phyloP scores from a whole-genome alignment of 2,329 filamentous ascomycete species.

The Sporothrix brunneoviolacea region DNA sequence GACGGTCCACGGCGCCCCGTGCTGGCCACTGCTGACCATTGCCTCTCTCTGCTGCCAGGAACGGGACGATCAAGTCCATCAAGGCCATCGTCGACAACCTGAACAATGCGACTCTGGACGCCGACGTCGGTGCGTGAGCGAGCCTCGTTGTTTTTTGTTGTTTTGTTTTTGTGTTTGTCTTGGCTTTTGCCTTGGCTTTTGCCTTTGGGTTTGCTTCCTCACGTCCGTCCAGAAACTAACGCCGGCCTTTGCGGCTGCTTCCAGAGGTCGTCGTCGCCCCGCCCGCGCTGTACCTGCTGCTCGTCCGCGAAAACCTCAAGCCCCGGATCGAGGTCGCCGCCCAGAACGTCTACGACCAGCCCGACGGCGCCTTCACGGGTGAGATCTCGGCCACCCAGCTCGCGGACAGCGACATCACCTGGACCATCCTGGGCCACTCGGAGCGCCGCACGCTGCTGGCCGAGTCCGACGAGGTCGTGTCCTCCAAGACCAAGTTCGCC shows the following conservation, averaged over 20 bases:
- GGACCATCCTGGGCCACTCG: constrained; percentile 89
- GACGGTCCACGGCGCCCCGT: not conserved
- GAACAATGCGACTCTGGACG: constrained; percentile 75
- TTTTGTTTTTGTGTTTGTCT: constrained; percentile 5
- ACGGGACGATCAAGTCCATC: constrained; percentile 84
- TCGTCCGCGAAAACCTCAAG: constrained; percentile 72
- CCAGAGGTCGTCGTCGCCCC: constrained; percentile 92
- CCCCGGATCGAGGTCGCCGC: constrained; percentile 76
- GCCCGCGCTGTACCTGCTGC: constrained; percentile 81
- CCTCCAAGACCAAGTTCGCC: constrained; percentile 90
- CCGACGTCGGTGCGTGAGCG: constrained; percentile 57
- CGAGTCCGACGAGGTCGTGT: constrained; percentile 80
- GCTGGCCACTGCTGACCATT: constrained; percentile 9
- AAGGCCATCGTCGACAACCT: constrained; percentile 85
- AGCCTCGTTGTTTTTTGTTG: no score
- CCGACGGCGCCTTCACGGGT: constrained; percentile 93
- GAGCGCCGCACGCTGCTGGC: constrained; percentile 86
- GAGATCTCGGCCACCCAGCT: constrained; percentile 92
- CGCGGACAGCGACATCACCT: constrained; percentile 79
- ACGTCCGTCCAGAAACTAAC: not conserved
- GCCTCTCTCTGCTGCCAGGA: constrained; percentile 50
- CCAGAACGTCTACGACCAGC: constrained; percentile 97
- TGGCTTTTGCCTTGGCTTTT: not conserved
- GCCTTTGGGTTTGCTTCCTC: no score
- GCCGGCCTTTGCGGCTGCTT: not conserved